phyloP scores from a whole-genome alignment of 169 alveolate genomes.

The Cryptosporidium muris region DNA sequence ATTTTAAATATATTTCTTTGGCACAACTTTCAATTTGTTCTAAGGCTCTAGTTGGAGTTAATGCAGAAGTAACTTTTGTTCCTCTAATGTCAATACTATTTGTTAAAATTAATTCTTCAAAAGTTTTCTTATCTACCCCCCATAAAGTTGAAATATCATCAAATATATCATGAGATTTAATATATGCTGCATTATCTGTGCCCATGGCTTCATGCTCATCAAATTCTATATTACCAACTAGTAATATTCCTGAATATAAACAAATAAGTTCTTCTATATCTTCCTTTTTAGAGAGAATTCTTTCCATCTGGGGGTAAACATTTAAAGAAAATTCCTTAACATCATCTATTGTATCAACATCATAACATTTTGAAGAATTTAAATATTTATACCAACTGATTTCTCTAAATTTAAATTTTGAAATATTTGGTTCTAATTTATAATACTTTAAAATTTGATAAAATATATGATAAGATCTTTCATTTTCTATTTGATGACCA shows the following conservation, averaged over 20 bases:
- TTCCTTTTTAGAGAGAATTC: constrained; percentile 28
- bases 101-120: constrained; percentile 52
- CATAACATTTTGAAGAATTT: constrained; percentile 78
- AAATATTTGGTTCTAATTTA: constrained; percentile 7
- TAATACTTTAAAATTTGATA: constrained; percentile 81
- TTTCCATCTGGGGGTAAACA: constrained; percentile 56
- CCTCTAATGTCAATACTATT: constrained; percentile 66
- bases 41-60: constrained; percentile 72
- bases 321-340: constrained; percentile 73
- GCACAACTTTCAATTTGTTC: constrained; percentile 72
- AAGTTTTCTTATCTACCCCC: constrained; percentile 43
- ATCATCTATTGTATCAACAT: constrained; percentile 80
- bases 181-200: constrained; percentile 60
- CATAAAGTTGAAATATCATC: constrained; percentile 41
- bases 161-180: constrained; percentile 35
- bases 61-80: constrained; percentile 36
- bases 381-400: constrained; percentile 75
- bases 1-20: constrained; percentile 82
- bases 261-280: constrained; percentile 45
- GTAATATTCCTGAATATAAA: constrained; percentile 76
- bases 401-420: constrained; percentile 26
- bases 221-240: constrained; percentile 76
- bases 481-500: constrained; percentile 72
- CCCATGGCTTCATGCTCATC: constrained; percentile 66
- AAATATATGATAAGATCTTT: constrained; percentile 77